Base-by-base conservation (phyloP, 768 basidiomycete species). In the Hirschioporus abietinus region DNA sequence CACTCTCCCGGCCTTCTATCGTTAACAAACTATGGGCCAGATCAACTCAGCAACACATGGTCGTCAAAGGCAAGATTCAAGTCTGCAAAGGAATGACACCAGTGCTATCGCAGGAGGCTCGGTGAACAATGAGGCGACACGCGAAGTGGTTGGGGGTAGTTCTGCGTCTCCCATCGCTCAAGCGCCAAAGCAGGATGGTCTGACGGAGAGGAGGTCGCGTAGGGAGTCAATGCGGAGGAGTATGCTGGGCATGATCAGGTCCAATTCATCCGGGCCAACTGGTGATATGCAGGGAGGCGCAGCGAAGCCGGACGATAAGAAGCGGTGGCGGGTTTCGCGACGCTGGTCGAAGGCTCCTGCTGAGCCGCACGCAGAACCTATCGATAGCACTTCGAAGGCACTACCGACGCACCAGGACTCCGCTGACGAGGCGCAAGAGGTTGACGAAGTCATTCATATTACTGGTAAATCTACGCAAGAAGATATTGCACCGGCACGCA, bases 191-290 rank as follows among this genome's bases (percentile, higher is more conserved):
- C 42, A 52, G 6, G 42, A 52, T 10, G 20, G 20, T 52, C 15
- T 15, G 42, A 6, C 12, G 3, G 42, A 52, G 42, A 52, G 20
- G 42, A 3, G 20, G 20, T 61, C 60, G 60, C 60, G 60, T 9
- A 18, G 25, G 30, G 15, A 61, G 60, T 61, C 60, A 25, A 15
- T 61, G 60, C 60, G 60, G 25, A 61, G 23, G 10, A 61, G 60
- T 34, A 1, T 61, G 25, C 9, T 59, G 25, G 25, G 30, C 30
- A 30, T 3, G 42, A 52, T 52, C 20, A 52, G 12, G 12, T 20
- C 12, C 2, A 52, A 15, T 15, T 12, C 12, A 3, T 52, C 42
- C 42, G 42, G 42, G 12, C 12, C 42, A 52, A 15, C 2, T 12
- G 5, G 12, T 20, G 20, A 52, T 52, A 52, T 15, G 42, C 42